Percentiles rank a stretch among this genome's conserved stretches.
phyloP scores from a whole-genome alignment of 2,329 filamentous ascomycete species.

The Ophiostoma pallidulum region DNA sequence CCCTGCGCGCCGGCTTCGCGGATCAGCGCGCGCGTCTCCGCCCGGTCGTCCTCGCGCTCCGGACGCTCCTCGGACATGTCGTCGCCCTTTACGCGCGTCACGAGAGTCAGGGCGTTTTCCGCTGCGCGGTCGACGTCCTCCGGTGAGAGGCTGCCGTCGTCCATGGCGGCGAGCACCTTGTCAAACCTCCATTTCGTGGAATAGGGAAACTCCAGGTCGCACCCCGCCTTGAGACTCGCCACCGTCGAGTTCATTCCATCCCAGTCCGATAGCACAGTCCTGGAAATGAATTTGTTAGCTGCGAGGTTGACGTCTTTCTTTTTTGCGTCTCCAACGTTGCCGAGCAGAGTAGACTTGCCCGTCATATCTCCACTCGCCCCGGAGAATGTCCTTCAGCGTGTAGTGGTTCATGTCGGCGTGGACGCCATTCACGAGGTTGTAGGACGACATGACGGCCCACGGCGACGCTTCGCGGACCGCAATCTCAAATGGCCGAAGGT shows the following conservation, averaged over 20 bases:
- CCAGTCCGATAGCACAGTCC: conserved; percentile 51
- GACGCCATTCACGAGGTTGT: conserved; percentile 56
- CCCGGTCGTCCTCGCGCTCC: conserved; percentile 46
- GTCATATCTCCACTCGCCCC: conserved; percentile 54
- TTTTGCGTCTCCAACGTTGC: too few relatives aligned
- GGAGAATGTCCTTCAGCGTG: conserved; percentile 46
- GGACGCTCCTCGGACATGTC: conserved; percentile 47
- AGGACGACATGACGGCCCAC: conserved; percentile 61
- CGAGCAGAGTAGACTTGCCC: conserved; percentile 41
- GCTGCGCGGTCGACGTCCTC: conserved; percentile 47
- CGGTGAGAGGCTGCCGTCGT: conserved; percentile 37
- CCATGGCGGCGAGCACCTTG: conserved; percentile 44
- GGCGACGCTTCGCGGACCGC: conserved; percentile 59
- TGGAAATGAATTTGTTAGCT: too few relatives aligned
- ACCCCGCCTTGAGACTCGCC: conserved; percentile 46
- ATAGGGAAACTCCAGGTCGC: conserved; percentile 49
- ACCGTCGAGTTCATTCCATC: conserved; percentile 46
- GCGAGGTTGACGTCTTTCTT: too few relatives aligned
- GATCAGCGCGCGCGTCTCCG: conserved; percentile 51
- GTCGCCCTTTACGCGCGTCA: conserved; percentile 52
- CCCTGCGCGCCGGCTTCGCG: conserved; percentile 52
- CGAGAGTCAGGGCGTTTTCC: conserved; percentile 49
- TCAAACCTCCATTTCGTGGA: conserved; percentile 47
- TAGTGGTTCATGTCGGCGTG: conserved; percentile 49
- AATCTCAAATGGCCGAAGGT: conserved; percentile 67